Percentiles rank a stretch among this genome's conserved stretches.
phyloP scores from a whole-genome alignment of 148 eudicot genomes.

The Persicaria tinctoria region DNA sequence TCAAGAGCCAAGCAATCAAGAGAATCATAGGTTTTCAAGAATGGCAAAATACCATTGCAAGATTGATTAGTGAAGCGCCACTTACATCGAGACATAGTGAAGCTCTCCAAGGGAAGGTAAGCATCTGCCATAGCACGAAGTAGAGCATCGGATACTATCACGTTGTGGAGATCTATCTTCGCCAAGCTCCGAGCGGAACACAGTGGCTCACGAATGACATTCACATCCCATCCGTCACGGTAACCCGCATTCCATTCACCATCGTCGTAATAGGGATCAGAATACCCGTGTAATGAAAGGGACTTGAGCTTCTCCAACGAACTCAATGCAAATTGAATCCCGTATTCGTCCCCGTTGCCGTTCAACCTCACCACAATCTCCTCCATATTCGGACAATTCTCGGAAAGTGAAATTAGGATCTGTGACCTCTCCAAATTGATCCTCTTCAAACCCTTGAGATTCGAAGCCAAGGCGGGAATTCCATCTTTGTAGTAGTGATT shows the following conservation, averaged over 20 bases:
- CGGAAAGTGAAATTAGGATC: slow-evolving; percentile 28
- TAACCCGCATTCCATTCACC: no score
- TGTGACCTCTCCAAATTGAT: slow-evolving; percentile 43
- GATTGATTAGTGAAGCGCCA: slow-evolving; percentile 15
- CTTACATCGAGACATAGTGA: slow-evolving; percentile 26
- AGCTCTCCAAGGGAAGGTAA: slow-evolving; percentile 36
- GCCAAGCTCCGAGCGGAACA: slow-evolving; percentile 26
- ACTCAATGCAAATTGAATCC: slow-evolving; percentile 25
- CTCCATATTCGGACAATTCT: no score
- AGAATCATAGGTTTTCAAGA: slow-evolving; percentile 23
- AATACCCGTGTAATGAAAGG: slow-evolving; percentile 16
- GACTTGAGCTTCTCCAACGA: slow-evolving; percentile 27
- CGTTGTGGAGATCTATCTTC: slow-evolving; percentile 26
- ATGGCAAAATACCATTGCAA: slow-evolving; percentile 28
- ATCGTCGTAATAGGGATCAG: no score
- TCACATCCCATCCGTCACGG: slow-evolving; percentile 18
- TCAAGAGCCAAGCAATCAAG: slow-evolving; percentile 35
- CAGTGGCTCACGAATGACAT: slow-evolving; percentile 20
- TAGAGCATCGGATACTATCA: slow-evolving; percentile 37
- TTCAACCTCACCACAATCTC: slow-evolving; percentile 20
- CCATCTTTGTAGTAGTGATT: slow-evolving; percentile 32
- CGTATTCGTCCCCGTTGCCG: slow-evolving; percentile 25
- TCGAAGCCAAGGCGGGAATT: slow-evolving; percentile 32
- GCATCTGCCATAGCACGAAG: slow-evolving; percentile 34
- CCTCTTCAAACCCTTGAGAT: slow-evolving; percentile 26